Evolutionary conservation across 2,329 filamentous ascomycete species (phyloP).

Genomic region (Rachicladosporium sp.): DNA sequence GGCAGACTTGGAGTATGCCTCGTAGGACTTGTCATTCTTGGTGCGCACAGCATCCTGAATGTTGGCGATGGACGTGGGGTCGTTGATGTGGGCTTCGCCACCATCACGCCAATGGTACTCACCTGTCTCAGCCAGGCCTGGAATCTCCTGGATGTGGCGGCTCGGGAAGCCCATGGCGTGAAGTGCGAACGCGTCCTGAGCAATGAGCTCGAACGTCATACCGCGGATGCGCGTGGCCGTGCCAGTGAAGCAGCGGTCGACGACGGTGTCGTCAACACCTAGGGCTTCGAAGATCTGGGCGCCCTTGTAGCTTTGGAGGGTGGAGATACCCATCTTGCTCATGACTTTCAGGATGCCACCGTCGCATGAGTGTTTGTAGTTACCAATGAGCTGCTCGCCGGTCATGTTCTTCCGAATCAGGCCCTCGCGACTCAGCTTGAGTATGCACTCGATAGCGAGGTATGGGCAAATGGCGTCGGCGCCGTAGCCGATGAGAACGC

Average conservation of each 20-base stretch:
- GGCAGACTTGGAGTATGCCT: constrained; percentile 84
- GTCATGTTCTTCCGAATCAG: constrained; percentile 81
- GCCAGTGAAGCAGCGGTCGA: constrained; percentile 88
- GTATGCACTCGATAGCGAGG: constrained; percentile 86
- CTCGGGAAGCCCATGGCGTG: constrained; percentile 88
- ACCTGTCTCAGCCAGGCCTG: constrained; percentile 78
- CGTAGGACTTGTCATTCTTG: constrained; percentile 98
- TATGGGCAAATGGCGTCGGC: constrained; percentile 92
- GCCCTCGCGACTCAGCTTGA: constrained; percentile 90
- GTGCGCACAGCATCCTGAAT: constrained; percentile 92
- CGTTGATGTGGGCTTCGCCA: constrained; percentile 89
- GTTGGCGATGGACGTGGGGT: constrained; percentile 88
- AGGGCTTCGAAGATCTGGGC: constrained; percentile 96
- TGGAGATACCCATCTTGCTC: constrained; percentile 99
- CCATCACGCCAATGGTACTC: constrained; percentile 98
- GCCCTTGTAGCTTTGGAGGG: constrained; percentile 90
- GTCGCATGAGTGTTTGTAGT: constrained; percentile 94
- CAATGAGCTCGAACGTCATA: constrained; percentile 85
- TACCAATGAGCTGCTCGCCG: constrained; percentile 73
- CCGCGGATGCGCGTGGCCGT: constrained; percentile 91
- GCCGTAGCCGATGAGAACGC: constrained; percentile 91
- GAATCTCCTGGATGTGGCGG: constrained; percentile 60
- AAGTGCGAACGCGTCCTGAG: constrained; percentile 86
- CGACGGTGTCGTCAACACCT: constrained; percentile 80
- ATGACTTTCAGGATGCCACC: constrained; percentile 97